Conservation (phyloP, 805 yeast genomes). For the Saturnispora ahearnii region DNA sequence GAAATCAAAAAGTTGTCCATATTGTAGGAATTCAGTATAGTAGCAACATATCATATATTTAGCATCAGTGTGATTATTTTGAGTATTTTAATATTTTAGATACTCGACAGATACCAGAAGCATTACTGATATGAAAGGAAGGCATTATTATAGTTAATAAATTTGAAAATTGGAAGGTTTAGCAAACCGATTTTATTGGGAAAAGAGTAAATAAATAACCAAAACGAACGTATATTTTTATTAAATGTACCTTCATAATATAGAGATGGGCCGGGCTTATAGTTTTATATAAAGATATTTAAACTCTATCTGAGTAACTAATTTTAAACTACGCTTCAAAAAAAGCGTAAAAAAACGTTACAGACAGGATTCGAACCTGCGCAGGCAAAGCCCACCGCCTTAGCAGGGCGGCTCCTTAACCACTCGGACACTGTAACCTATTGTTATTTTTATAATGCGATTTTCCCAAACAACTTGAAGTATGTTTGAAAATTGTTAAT, state of each 20-base stretch:
- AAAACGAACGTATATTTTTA: too few relatives aligned
- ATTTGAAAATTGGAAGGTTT: too few relatives aligned
- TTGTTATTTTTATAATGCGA: background rate
- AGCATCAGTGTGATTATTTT: background rate
- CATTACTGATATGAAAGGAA: too few relatives aligned
- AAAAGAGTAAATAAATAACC: too few relatives aligned
- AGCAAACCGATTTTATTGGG: too few relatives aligned
- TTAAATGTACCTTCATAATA: too few relatives aligned
- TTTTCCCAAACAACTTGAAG: too few relatives aligned
- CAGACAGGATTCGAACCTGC: constrained; percentile 99
- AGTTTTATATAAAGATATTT: background rate
- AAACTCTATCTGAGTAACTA: background rate
- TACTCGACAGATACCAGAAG: too few relatives aligned
- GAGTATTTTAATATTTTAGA: background rate
- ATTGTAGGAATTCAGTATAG: constrained; percentile 10
- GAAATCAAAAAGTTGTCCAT: constrained; percentile 14
- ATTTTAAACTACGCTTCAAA: background rate
- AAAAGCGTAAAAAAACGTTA: constrained; percentile 65
- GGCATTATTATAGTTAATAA: too few relatives aligned
- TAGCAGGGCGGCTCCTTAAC: constrained; percentile 73
- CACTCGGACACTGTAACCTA: constrained; percentile 64
- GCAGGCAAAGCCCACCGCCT: constrained; percentile 89
- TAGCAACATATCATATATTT: background rate
- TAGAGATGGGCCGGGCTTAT: background rate
- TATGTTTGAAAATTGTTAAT: too few relatives aligned